These are phyloP conservation scores for Candida suzukii DNA, from an alignment of 805 yeast genomes.

Conservation along the genomic window DNA sequence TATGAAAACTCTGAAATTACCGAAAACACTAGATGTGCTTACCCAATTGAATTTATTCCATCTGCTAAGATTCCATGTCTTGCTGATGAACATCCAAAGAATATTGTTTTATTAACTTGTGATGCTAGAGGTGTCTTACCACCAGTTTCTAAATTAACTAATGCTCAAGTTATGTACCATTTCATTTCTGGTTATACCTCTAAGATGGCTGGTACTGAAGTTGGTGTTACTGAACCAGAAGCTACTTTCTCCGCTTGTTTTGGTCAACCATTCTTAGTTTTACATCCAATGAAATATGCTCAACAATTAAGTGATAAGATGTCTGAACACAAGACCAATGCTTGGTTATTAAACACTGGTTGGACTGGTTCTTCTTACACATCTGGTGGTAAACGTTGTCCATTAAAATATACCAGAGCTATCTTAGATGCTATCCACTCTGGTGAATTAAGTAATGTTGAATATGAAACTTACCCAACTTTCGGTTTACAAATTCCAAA, in stretches of 20 bases:
- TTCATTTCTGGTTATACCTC: conserved; percentile 98
- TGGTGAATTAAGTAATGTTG: conserved; percentile 75
- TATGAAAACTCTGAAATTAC: conserved; percentile 77
- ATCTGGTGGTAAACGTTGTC: conserved; percentile 95
- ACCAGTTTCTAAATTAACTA: conserved; percentile 88
- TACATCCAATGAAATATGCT: conserved; percentile 98
- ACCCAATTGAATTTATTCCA: conserved; percentile 95
- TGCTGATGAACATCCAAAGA: conserved; percentile 85
- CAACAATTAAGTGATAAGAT: conserved; percentile 93
- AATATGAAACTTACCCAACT: conserved; percentile 77
- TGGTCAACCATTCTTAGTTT: conserved; percentile 97
- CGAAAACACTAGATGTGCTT: conserved; percentile 97
- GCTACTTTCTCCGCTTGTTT: conserved; percentile 98
- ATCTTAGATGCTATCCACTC: conserved; percentile 91
- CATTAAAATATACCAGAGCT: conserved; percentile 95
- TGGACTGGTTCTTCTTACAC: conserved; percentile 95
- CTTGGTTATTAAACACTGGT: conserved; percentile 97
- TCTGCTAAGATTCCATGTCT: conserved; percentile 93
- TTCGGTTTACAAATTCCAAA: conserved; percentile 88
- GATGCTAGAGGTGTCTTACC: conserved; percentile 98
- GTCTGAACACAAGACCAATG: conserved; percentile 78
- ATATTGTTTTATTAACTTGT: conserved; percentile 88
- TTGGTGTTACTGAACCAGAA: conserved; percentile 96
- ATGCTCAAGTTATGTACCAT: conserved; percentile 98
- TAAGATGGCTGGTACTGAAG: conserved; percentile 99